Evolutionary conservation across 148 eudicot species (phyloP), one percentile per base, ranked within the genome.

Genomic region (Rhododendron vialii): DNA sequence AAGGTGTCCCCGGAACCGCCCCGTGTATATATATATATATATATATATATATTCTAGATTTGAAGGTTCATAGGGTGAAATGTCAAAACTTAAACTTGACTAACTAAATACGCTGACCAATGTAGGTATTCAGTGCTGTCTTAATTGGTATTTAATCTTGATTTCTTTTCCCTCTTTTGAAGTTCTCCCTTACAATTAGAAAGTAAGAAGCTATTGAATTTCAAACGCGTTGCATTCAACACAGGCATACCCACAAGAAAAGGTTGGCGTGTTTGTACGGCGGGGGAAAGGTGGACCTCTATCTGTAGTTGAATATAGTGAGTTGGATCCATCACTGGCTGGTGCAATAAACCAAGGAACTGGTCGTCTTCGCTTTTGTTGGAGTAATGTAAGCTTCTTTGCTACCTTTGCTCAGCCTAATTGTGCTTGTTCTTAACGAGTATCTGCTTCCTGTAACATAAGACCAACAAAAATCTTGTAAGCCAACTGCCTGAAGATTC

Each of bases 211-310:
- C 26, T 78, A 24, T 86, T 88, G 81, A 86, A 7, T 83, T 38
- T 53, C 45, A 36, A 48, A 59, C 38, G 53, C 57, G 24, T 86
- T 71, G 65, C 18, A 61, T 82, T 85, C 69, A 57, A 57, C 88
- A 67, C 92, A 97, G 99, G 98, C 99, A 67, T 97, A 97, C 88
- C 99, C 99, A 74, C 99, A 95, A 92, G 99, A 97, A 89, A 94
- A 93, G 86, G 99, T 97, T 88, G 99, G 99, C 55, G 99, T 97
- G 36, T 97, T 97, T 91, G 99, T 97, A 50, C 94, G 92, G 81
- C 92, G 98, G 87, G 98, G 99, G 12, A 97, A 97, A 89, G 98
- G 96, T 82, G 99, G 99, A 63, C 99, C 99, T 45, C 89, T 97
- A 47, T 89, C 95, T 59, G 99, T 97, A 74, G 99, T 95, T 87